Evolutionary conservation across 2,329 filamentous ascomycete genomes (phyloP), one percentile per base, ranked within the genome.

Genomic region (Trichoderma breve): DNA sequence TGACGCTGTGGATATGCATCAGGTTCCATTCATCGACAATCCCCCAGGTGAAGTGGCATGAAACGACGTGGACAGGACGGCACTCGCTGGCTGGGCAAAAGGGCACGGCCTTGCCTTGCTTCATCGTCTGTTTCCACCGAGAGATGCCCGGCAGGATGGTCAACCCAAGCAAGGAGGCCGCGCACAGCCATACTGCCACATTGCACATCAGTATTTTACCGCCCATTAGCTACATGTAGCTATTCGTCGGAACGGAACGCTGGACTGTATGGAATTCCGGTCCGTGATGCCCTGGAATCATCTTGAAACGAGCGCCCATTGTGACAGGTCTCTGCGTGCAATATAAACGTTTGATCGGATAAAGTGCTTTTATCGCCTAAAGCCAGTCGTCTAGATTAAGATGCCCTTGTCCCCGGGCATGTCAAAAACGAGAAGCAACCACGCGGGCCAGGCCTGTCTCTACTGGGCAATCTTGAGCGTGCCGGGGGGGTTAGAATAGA

Each of bases 1-100:
- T 28, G 67, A 70, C 57, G 57, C 67, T 70, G 67, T 70, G 67
- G 67, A 70, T 70, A 70, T 69, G 39, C 12, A 21, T 62, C 28
- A 15, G 21, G 18, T 61, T 61, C 67, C 26, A 30, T 62, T 36
- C 28, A 51, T 67, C 64, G 51, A 57, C 47, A 67, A 67, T 39
- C 47, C 30, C 64, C 64, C 34, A 57, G 64, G 18, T n/a, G 18
- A 30, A 60, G 57, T 60, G 57, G 30, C 57, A 60, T 60, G 55
- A 58, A 58, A 32, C 57, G 30, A 34, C 7, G n/a, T n/a, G 18
- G 6, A 30, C 26, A 32, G 14, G 36, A 62, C 32, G 14, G 32
- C 28, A 21, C 9, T 34, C 30, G 57, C 57, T 34, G 28, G 47
- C 47, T 53, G 11, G 43, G 43, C n/a, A n/a, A 21, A 60, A 4